Evolutionary conservation across 331 rosid species (phyloP).

Genomic region (Telfairia occidentalis): DNA sequence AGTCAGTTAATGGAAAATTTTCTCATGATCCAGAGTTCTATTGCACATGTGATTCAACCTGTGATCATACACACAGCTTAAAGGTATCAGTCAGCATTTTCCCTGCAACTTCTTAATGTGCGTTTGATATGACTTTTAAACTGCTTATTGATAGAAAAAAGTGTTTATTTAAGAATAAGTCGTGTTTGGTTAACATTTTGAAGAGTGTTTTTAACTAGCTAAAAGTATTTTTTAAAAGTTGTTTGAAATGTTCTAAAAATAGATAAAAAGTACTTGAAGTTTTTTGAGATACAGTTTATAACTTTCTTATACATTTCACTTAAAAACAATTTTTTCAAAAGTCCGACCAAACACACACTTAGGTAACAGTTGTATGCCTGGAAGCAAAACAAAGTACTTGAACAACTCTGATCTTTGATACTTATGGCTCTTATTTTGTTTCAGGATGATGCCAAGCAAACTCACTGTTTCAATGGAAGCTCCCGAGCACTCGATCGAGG

Average conservation of each 20-base stretch:
- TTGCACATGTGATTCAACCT: not conserved
- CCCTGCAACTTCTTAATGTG: not conserved
- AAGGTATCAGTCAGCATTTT: slow-evolving; percentile 11
- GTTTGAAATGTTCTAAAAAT: too few species aligned
- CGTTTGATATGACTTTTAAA: not conserved
- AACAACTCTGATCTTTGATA: not conserved
- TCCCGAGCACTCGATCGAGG: not conserved
- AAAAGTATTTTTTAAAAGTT: too few species aligned
- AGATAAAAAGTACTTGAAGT: too few species aligned
- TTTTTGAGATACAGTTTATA: too few species aligned
- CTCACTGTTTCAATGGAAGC: not conserved
- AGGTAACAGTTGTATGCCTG: too few species aligned
- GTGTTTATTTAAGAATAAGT: too few species aligned
- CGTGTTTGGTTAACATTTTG: too few species aligned
- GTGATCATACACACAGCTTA: slow-evolving; percentile 17
- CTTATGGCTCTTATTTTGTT: not conserved
- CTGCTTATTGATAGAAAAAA: too few species aligned
- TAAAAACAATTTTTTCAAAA: too few species aligned
- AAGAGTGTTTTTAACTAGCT: too few species aligned
- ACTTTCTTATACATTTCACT: too few species aligned
- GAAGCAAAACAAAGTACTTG: not conserved
- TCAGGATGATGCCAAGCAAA: not conserved
- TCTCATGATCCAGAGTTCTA: not conserved
- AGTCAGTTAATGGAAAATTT: slow-evolving; percentile 6
- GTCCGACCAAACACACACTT: too few species aligned